phyloP scores from a whole-genome alignment of 2,329 filamentous ascomycete genomes.

The Fusarium sp. region DNA sequence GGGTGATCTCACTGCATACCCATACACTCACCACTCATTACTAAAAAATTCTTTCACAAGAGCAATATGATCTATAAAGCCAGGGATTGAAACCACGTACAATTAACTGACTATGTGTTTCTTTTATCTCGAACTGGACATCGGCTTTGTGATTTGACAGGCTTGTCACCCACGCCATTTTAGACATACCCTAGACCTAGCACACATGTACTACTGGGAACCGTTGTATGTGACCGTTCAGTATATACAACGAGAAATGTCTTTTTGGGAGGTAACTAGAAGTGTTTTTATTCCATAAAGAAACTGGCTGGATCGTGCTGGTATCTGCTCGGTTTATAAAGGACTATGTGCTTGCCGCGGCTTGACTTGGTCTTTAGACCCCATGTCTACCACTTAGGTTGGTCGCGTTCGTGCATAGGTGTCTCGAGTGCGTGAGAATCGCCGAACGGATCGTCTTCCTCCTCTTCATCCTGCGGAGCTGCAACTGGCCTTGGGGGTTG shows the following conservation, averaged over 20 bases:
- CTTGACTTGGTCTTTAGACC: not conserved
- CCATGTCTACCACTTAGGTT: slow-evolving; percentile 44
- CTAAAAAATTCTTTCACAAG: not conserved
- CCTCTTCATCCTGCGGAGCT: slow-evolving; percentile 72
- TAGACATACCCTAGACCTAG: not conserved
- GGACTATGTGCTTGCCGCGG: not conserved
- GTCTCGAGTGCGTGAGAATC: slow-evolving; percentile 76
- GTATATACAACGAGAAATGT: not conserved
- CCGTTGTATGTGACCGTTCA: not conserved
- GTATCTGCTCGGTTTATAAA: not conserved
- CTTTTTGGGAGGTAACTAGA: not conserved
- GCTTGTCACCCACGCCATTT: not conserved
- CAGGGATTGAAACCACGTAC: not conserved
- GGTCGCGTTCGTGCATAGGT: slow-evolving; percentile 43
- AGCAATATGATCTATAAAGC: not conserved
- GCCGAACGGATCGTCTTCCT: slow-evolving; percentile 88
- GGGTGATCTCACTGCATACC: not conserved
- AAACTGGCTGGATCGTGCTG: not conserved
- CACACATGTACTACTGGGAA: not conserved
- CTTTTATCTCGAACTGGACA: not conserved
- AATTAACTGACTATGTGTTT: not conserved
- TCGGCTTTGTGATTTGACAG: not conserved
- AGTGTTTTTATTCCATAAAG: not conserved
- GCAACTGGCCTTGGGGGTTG: slow-evolving; percentile 31
- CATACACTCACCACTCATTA: not conserved